Evolutionary conservation across 106 monocot species (phyloP).

Genomic region (Dendrobium nobile): DNA sequence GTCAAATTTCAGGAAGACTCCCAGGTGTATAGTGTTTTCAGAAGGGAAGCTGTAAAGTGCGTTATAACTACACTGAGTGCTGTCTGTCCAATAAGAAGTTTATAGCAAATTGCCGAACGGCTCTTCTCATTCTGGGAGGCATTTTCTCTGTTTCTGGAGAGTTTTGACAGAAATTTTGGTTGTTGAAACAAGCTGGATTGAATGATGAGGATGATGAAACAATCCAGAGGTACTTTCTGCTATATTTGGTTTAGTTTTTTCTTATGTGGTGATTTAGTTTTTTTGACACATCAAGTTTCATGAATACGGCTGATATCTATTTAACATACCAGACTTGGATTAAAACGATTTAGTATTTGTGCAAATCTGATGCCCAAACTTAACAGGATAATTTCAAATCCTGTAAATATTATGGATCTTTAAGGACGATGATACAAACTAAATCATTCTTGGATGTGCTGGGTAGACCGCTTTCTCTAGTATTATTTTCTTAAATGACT

Average conservation of each 20-base stretch:
- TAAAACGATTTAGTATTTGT: not conserved
- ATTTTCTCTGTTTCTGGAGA: constrained; percentile 41
- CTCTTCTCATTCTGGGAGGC: constrained; percentile 37
- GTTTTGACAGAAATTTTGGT: constrained; percentile 16
- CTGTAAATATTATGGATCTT: no score
- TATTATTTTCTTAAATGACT: no score
- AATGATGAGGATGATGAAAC: constrained; percentile 18
- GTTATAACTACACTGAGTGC: constrained; percentile 23
- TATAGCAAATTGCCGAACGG: constrained; percentile 24
- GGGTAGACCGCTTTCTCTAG: not conserved
- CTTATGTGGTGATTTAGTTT: not conserved
- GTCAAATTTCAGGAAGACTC: constrained; percentile 24
- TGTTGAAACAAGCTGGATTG: constrained; percentile 44
- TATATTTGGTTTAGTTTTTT: not conserved
- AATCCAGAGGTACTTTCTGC: constrained; percentile 20
- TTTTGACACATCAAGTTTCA: not conserved
- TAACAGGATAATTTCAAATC: no score
- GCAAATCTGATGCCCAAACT: not conserved
- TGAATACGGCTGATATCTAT: not conserved
- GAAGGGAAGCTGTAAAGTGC: constrained; percentile 38
- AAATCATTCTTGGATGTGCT: not conserved
- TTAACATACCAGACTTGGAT: not conserved
- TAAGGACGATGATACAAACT: not conserved
- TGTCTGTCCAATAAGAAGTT: constrained; percentile 25
- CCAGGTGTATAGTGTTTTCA: constrained; percentile 21